Conservation (phyloP, 768 basidiomycete species). For the Agaricus subrufescens region DNA sequence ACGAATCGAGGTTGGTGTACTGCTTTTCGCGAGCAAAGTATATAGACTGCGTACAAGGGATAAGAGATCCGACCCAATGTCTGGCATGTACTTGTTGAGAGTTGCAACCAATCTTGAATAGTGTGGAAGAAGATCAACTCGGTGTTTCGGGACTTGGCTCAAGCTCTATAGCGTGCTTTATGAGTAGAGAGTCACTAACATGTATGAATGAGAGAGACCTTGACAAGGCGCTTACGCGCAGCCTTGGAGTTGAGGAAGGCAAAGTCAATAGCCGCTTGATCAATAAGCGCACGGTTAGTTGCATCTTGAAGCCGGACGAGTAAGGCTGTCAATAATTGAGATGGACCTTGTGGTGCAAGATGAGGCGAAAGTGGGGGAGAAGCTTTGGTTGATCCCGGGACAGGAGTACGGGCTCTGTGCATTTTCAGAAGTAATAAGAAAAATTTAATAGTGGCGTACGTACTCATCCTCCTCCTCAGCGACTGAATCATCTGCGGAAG, state of each 20-base stretch:
- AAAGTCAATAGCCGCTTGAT: conserved; percentile 94
- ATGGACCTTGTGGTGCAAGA: conserved; percentile 83
- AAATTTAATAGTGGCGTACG: conserved; percentile 13
- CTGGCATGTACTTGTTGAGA: conserved; percentile 89
- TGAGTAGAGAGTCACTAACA: background rate
- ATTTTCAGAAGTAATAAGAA: conserved; percentile 16
- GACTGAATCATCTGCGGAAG: conserved; percentile 14
- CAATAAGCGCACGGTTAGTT: conserved; percentile 85
- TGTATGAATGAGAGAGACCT: conserved; percentile 39
- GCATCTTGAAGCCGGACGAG: conserved; percentile 90
- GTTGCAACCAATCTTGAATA: conserved; percentile 89
- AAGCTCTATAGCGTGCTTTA: conserved; percentile 52
- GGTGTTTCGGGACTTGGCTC: conserved; percentile 77
- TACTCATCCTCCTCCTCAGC: conserved; percentile 44
- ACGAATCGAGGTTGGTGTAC: background rate
- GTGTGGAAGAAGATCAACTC: conserved; percentile 88
- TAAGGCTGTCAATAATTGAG: conserved; percentile 86
- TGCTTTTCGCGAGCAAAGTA: background rate
- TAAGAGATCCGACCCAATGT: conserved; percentile 81
- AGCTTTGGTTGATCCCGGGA: conserved; percentile 62
- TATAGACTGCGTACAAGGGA: conserved; percentile 53
- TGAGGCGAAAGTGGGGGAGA: conserved; percentile 61
- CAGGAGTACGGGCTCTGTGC: conserved; percentile 52
- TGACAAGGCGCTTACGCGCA: conserved; percentile 85
- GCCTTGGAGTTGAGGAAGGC: conserved; percentile 96